These are phyloP conservation scores for Ilex aquifolium DNA, from an alignment of 257 asterid genomes.

Conservation along the genomic window DNA sequence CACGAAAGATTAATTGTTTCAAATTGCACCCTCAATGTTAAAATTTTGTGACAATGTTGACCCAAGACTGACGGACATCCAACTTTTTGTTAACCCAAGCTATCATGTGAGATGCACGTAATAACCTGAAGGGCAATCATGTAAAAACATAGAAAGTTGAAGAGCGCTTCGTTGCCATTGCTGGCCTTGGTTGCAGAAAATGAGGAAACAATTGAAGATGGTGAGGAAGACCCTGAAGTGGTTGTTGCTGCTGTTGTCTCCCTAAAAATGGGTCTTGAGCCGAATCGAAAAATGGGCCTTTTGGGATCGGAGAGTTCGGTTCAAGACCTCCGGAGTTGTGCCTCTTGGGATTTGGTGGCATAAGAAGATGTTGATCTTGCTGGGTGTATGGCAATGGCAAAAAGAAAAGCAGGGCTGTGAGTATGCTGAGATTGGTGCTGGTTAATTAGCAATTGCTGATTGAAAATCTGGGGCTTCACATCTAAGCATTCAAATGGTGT, in stretches of 20 bases:
- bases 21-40: too few relatives aligned
- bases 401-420: slow-evolving; percentile 53
- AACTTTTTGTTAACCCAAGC: too few relatives aligned
- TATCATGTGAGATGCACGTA: too few relatives aligned
- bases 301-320: slow-evolving; percentile 37
- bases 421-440: slow-evolving; percentile 59
- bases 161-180: slow-evolving; percentile 39
- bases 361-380: slow-evolving; percentile 43
- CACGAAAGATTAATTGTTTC: too few relatives aligned
- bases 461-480: slow-evolving; percentile 50
- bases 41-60: too few relatives aligned
- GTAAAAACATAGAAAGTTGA: too few relatives aligned
- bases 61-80: too few relatives aligned
- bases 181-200: slow-evolving; percentile 46
- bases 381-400: slow-evolving; percentile 47
- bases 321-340: slow-evolving; percentile 47
- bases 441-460: slow-evolving; percentile 49
- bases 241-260: slow-evolving; percentile 32
- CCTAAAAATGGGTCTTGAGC: slow-evolving; percentile 39
- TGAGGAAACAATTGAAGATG: too few relatives aligned
- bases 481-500: slow-evolving; percentile 41
- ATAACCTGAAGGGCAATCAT: too few relatives aligned
- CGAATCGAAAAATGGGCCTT: slow-evolving; percentile 39
- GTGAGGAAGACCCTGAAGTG: slow-evolving; percentile 28
- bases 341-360: slow-evolving; percentile 61